Base-by-base conservation (phyloP, 331 rosid genomes). In the Quercus lobata region DNA sequence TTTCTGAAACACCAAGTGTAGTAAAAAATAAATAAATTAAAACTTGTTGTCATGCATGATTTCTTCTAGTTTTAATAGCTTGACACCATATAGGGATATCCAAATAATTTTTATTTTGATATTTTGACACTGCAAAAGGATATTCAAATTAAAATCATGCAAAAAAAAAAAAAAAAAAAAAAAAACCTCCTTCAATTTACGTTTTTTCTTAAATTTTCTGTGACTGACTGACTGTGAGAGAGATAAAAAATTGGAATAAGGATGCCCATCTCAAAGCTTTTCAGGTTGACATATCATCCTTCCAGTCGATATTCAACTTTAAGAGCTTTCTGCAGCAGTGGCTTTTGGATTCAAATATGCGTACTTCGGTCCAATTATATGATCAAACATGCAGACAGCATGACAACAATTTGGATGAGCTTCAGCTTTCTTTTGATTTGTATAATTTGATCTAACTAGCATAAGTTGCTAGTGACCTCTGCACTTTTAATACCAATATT, bases 341-440 rank as follows among this genome's bases (percentile, higher is more conserved):
- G 98, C 94, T 92, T 80, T 74, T 78, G 74, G 80, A 87, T 78
- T 88, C 97, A 32, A 75, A 82, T 75, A 80, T 95, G 94, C 96
- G 86, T 90, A 79, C 89, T 90, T 95, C 97, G 0, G 77, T 92
- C 74, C 97, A 92, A 81, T 54, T 95, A 61, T 84, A 35, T 35
- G 41, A 35, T 22, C 9, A 57, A n/a, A 44, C 60, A 54, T 32
- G 55, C 77, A 37, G 37, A 30, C 35, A 56, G 9, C 19, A 72
- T 44, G 56, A 32, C 37, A 75, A 29, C 61, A 37, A 54, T 32
- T 79, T 65, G 32, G 44, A 49, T 71, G 74, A 76, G 57, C 32
- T 75, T 73, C 49, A 57, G 80, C 75, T 71, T 81, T 76, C 57
- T 56, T n/a, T 72, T 73, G 21, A 63, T 60, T 55, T 80, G 53